A percentile compares a stretch with the other conserved stretches of the same genome.
Conservation (phyloP, 345 rosid species). For the Psidium friedrichsthalianum region DNA sequence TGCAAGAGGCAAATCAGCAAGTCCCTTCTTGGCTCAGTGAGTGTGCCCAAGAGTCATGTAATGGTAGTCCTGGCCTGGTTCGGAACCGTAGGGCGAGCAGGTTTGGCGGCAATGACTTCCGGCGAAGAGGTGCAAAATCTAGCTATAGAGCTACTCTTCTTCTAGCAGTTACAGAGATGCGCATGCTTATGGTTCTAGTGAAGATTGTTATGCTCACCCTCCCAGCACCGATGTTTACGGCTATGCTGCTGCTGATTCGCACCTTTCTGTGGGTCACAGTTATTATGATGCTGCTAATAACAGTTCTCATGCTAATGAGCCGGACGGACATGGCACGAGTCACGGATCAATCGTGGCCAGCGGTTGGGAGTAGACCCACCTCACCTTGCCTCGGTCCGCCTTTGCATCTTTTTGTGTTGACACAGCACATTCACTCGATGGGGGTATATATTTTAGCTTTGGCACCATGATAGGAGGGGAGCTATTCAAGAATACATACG, state of each 20-base stretch:
- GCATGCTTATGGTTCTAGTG: neutral
- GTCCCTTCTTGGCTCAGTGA: constrained; percentile 32
- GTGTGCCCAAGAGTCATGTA: constrained; percentile 14
- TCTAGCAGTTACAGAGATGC: neutral
- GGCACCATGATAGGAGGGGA: neutral
- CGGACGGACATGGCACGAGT: neutral
- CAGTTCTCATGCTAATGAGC: neutral
- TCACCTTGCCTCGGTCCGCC: neutral
- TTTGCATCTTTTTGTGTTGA: neutral
- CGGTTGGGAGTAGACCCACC: constrained; percentile 31
- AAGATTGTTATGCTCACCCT: neutral
- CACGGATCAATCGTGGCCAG: constrained; percentile 11
- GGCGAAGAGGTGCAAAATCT: constrained; percentile 7
- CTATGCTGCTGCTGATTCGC: neutral
- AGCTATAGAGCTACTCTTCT: neutral
- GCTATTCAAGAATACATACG: neutral
- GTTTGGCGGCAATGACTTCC: constrained; percentile 39
- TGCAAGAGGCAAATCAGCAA: constrained; percentile 39
- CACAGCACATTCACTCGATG: neutral
- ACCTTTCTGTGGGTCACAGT: neutral
- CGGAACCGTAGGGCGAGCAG: constrained; percentile 4
- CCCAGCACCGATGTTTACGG: neutral
- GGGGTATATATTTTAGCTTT: neutral
- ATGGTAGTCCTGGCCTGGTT: neutral
- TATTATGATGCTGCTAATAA: neutral